These are phyloP conservation scores for Pichia eremophila DNA, from an alignment of 805 yeast species.

Conservation along the genomic window DNA sequence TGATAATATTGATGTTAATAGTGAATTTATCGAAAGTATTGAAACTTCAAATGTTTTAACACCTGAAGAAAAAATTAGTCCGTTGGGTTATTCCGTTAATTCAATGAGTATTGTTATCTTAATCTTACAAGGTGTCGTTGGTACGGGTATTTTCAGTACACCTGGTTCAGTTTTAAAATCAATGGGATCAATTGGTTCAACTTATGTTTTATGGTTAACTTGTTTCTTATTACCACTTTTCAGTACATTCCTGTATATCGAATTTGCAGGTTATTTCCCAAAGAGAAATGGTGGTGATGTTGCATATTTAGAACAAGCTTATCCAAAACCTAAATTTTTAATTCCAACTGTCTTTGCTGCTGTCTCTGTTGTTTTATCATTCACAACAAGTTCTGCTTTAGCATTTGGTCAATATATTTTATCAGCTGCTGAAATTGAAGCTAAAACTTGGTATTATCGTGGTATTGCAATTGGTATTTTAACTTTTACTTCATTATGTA, in stretches of 20 bases:
- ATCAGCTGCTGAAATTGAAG: constrained; percentile 60
- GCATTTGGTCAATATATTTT: constrained; percentile 73
- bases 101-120: constrained; percentile 43
- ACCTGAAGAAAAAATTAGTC: constrained; percentile 31
- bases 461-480: constrained; percentile 70
- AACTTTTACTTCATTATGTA: constrained; percentile 58
- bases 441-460: constrained; percentile 68
- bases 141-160: constrained; percentile 70
- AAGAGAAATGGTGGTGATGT: constrained; percentile 78
- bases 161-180: constrained; percentile 50
- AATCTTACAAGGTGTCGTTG: constrained; percentile 60
- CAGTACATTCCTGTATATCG: constrained; percentile 31
- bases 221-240: constrained; percentile 33
- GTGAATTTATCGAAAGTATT: background rate
- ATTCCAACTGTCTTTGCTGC: constrained; percentile 60
- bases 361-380: constrained; percentile 66
- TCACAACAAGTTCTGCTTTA: constrained; percentile 80
- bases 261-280: constrained; percentile 33
- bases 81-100: constrained; percentile 29
- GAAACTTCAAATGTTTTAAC: constrained; percentile 13
- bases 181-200: constrained; percentile 35
- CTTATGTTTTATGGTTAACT: constrained; percentile 34
- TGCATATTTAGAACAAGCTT: constrained; percentile 67
- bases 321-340: constrained; percentile 57
- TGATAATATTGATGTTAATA: background rate